Conservation (phyloP, 441 rosid species). For the Syzygium malaccense region DNA sequence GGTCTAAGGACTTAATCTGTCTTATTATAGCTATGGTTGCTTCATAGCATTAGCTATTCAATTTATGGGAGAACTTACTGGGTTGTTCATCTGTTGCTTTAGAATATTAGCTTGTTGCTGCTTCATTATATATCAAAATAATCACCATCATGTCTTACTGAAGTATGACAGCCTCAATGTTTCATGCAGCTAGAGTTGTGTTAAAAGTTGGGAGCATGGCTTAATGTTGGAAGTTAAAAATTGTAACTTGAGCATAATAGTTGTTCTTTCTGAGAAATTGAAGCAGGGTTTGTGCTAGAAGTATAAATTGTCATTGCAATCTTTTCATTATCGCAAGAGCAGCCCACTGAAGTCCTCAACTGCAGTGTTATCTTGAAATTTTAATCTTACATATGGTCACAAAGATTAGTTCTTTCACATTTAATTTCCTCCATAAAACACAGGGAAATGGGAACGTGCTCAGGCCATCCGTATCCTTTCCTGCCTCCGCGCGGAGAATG, state of each 20-base stretch:
- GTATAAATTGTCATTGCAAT: not conserved
- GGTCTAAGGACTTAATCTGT: not conserved
- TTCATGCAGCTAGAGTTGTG: not conserved
- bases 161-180: not conserved
- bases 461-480: constrained; percentile 60
- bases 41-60: not conserved
- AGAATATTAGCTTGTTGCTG: not conserved
- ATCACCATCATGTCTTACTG: not conserved
- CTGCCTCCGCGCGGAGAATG: constrained; percentile 90
- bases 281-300: not conserved
- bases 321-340: not conserved
- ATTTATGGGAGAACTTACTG: not conserved
- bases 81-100: not conserved
- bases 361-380: not conserved
- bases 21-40: not conserved
- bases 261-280: not conserved
- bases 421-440: not conserved
- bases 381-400: not conserved
- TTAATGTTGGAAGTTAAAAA: not conserved
- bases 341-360: not conserved
- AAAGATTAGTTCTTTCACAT: not conserved
- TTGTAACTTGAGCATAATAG: not conserved
- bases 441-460: constrained; percentile 59
- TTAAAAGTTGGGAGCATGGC: not conserved
- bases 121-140: not conserved